Percentiles rank a stretch among this genome's conserved stretches.
Conservation (phyloP, 495 filamentous ascomycete species). For the Sordaria brevicollis region DNA sequence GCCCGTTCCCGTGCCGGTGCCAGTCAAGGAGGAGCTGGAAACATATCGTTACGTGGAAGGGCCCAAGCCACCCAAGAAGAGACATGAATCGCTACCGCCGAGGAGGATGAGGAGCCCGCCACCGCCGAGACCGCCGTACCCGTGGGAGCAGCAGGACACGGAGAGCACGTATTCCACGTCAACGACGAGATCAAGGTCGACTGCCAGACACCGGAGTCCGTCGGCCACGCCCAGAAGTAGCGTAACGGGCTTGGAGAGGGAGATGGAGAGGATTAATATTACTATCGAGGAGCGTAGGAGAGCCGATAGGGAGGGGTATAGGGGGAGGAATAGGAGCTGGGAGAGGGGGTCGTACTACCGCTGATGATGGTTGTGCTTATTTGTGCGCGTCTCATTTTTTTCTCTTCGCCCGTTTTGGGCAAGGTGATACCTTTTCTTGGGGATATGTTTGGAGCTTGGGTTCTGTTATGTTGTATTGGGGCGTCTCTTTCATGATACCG, state of each 20-base stretch:
- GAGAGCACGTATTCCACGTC: not conserved
- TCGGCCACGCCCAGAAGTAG: not conserved
- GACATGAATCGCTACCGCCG: not conserved
- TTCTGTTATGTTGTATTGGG: not conserved
- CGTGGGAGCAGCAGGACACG: not conserved
- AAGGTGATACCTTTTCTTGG: not conserved
- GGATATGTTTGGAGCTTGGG: not conserved
- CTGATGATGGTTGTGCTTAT: not conserved
- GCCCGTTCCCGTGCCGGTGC: conserved; percentile 15
- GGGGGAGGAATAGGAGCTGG: not conserved
- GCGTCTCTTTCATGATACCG: not conserved
- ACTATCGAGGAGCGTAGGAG: not conserved
- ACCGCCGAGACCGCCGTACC: not conserved
- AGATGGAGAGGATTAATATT: conserved; percentile 4
- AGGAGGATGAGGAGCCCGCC: conserved; percentile 1
- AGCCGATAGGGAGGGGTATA: not conserved
- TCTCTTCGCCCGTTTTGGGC: too few relatives aligned
- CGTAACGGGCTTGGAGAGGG: not conserved
- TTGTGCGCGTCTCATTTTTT: not conserved
- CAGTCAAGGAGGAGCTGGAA: conserved; percentile 26
- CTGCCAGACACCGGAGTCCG: not conserved
- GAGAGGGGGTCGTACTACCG: not conserved
- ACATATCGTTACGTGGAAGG: conserved; percentile 40
- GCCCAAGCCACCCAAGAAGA: conserved; percentile 1
- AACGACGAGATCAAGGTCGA: not conserved